A percentile compares a stretch with the other conserved stretches of the same genome.
Evolutionary conservation across 306 rosid genomes (phyloP).

Genomic region (Inga oerstediana): DNA sequence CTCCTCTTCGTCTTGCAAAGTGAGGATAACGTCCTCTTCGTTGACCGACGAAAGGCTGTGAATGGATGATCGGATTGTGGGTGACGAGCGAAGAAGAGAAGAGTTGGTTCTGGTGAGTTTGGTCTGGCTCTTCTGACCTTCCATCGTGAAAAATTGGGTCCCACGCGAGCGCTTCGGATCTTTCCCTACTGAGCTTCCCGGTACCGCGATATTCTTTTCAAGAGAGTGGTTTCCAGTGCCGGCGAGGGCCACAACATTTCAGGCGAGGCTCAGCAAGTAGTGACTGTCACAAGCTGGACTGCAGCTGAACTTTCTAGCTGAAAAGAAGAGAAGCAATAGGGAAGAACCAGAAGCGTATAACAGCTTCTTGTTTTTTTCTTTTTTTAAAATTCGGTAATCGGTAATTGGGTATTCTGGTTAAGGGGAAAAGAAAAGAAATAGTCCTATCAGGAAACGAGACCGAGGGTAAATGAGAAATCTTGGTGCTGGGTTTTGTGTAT

Average conservation of each 20-base stretch:
- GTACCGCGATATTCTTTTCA: slow-evolving; percentile 53
- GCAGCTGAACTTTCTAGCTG: slow-evolving; percentile 19
- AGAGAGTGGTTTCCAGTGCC: slow-evolving; percentile 29
- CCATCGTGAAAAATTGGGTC: slow-evolving; percentile 47
- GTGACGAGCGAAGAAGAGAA: slow-evolving; percentile 81
- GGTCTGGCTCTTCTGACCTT: slow-evolving; percentile 68
- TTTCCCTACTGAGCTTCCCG: slow-evolving; percentile 36
- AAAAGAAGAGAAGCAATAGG: not conserved
- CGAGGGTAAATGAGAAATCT: slow-evolving; percentile 34
- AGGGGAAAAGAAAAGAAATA: not conserved
- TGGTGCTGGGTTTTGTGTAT: slow-evolving; percentile 39
- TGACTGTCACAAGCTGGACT: slow-evolving; percentile 11
- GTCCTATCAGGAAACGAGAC: not conserved
- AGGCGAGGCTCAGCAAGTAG: slow-evolving; percentile 27
- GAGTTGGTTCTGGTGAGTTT: slow-evolving; percentile 90
- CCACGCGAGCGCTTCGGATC: slow-evolving; percentile 35
- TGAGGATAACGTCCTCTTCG: slow-evolving; percentile 48
- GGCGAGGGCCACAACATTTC: slow-evolving; percentile 76
- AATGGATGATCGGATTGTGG: slow-evolving; percentile 92
- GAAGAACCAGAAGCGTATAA: not conserved
- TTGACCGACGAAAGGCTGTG: slow-evolving; percentile 78
- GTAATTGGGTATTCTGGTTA: not conserved
- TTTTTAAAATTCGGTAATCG: not conserved
- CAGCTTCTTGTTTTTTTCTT: not conserved
- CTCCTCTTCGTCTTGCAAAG: slow-evolving; percentile 48